Base-by-base conservation (phyloP, 805 yeast genomes). In the Lipomyces yamanashiensis region DNA sequence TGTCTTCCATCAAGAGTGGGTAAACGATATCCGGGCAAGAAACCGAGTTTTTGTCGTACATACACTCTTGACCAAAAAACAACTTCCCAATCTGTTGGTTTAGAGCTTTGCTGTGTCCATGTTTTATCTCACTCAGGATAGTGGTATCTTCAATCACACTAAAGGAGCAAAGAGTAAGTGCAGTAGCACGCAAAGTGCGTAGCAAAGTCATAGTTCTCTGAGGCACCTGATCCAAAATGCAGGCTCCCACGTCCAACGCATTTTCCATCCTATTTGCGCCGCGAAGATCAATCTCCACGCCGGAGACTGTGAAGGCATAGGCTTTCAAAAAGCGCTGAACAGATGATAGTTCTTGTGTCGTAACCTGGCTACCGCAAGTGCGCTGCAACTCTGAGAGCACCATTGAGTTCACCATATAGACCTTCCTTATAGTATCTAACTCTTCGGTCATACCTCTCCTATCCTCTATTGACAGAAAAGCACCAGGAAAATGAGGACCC, bases 151-250 rank as follows among this genome's bases (percentile, higher is more conserved):
- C 53, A n/a, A 58, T 23, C 2, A 61, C 70, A n/a, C 70, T 40
- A n/a, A 70, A 44, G 13, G 69, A 72, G 68, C 39, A 72, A 67
- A 53, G 69, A 56, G 19, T 72, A 71, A 41, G 72, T 61, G 67
- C 76, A 67, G 73, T 74, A 58, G 82, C 85, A 5, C 75, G 67
- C 51, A 79, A 69, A 2, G 83, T 81, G 61, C 95, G 76, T 61
- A 91, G 74, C 15, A 87, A 81, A 1, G 88, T 79, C 50, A 89
- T 69, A 0, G 82, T 75, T 65, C 88, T 91, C 69, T 85, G 82
- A 0, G 90, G 82, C 2, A 90, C 68, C 61, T 87, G 91, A 47
- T 80, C 79, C 1, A 85, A 75, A 0, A 88, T 71, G 12, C 85
- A 67, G 0, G 81, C 81, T 1, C 80, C 80, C 6, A 62, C 41